Percentiles rank a stretch among this genome's conserved stretches.
Evolutionary conservation across 1,139 yeast genomes (phyloP).

Genomic region (Cylindricascospora bacillispora): DNA sequence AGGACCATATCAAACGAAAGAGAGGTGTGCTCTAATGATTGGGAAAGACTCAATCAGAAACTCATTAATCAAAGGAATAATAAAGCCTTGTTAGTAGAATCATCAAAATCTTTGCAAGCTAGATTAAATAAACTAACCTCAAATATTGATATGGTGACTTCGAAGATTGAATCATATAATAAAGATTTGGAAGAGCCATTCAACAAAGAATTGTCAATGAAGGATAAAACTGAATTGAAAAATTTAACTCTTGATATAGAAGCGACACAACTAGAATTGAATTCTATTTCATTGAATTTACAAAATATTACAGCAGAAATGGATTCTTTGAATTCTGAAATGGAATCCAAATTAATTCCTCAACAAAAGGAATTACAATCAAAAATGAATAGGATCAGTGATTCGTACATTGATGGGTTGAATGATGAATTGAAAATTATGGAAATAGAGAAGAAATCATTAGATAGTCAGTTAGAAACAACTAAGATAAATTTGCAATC

Average conservation of each 20-base stretch:
- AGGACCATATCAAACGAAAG: conserved; percentile 32
- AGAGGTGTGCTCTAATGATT: conserved; percentile 36
- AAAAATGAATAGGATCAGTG: conserved; percentile 11
- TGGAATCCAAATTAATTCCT: conserved; percentile 42
- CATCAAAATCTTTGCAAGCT: conserved; percentile 24
- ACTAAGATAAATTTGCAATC: conserved; percentile 27
- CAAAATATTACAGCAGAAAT: conserved; percentile 39
- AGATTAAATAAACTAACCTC: conserved; percentile 20
- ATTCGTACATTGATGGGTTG: conserved; percentile 13
- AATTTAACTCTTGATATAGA: conserved; percentile 31
- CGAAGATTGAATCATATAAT: conserved; percentile 31
- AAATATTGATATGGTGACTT: conserved; percentile 17
- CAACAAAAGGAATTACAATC: conserved; percentile 21
- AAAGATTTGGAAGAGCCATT: conserved; percentile 46
- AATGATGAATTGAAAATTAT: conserved; percentile 27
- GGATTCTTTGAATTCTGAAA: conserved; percentile 43
- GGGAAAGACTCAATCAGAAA: conserved; percentile 26
- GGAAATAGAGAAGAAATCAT: conserved; percentile 8
- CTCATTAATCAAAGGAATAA: conserved; percentile 33
- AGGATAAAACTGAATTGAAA: conserved; percentile 34
- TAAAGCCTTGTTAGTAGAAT: conserved; percentile 34
- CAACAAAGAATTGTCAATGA: conserved; percentile 36
- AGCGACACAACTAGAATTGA: conserved; percentile 31
- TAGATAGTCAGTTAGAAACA: conserved; percentile 22
- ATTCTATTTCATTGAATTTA: conserved; percentile 32